Conservation (phyloP, 352 stramenopile genomes). For the Proteromonas lacertae region DNA sequence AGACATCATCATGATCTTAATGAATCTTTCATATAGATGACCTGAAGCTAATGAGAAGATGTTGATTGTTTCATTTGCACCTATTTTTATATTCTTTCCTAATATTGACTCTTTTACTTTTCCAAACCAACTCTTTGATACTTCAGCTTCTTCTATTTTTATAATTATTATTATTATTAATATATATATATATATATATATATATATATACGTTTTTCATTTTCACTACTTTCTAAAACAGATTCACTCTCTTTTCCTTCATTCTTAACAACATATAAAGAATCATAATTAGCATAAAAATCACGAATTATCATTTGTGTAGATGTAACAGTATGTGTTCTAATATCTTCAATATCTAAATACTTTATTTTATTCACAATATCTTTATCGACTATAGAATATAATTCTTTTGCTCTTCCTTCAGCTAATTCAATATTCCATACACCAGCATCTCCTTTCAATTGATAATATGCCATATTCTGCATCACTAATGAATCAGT, state of each 20-base stretch:
- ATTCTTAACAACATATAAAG: slow-evolving; percentile 7
- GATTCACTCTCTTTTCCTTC: not conserved
- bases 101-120: not conserved
- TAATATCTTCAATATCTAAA: too few relatives aligned
- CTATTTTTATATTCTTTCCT: slow-evolving; percentile 4
- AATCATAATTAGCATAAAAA: too few relatives aligned
- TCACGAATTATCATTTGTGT: too few relatives aligned
- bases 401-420: slow-evolving; percentile 27
- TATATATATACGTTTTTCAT: too few relatives aligned
- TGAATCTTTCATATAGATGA: slow-evolving; percentile 89
- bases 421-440: slow-evolving; percentile 52
- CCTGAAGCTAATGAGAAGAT: slow-evolving; percentile 88
- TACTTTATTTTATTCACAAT: too few relatives aligned
- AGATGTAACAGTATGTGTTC: too few relatives aligned
- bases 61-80: slow-evolving; percentile 63
- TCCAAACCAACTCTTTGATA: not conserved
- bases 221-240: too few relatives aligned
- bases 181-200: not conserved
- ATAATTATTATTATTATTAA: not conserved
- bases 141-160: too few relatives aligned
- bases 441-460: slow-evolving; percentile 72
- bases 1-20: slow-evolving; percentile 99
- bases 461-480: slow-evolving; percentile 94
- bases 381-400: slow-evolving; percentile 3
- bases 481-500: slow-evolving; percentile 96